Evolutionary conservation across 148 eudicot species (phyloP).

Genomic region (Dianthus caryophyllus): DNA sequence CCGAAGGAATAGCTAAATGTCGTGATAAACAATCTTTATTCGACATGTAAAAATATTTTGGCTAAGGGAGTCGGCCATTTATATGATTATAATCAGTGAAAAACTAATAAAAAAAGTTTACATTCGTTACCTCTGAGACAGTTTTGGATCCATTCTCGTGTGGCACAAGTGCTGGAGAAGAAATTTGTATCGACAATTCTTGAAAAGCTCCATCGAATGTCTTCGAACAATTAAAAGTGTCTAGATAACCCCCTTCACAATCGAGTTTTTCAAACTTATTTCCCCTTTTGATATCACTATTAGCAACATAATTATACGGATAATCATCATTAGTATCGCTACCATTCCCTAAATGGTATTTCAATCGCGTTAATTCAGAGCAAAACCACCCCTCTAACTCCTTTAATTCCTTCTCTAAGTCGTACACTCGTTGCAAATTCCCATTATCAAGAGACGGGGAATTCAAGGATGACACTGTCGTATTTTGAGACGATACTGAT

Average conservation of each 20-base stretch:
- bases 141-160: constrained; percentile 14
- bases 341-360: constrained; percentile 13
- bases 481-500: neutral
- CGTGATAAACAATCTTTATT: no score
- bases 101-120: no score
- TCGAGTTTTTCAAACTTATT: constrained; percentile 21
- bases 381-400: constrained; percentile 27
- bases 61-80: no score
- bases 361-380: constrained; percentile 18
- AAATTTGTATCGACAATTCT: constrained; percentile 21
- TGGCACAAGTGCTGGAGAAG: constrained; percentile 26
- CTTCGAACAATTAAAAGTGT: constrained; percentile 13
- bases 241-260: constrained; percentile 14
- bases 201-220: neutral
- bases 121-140: constrained; percentile 19
- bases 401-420: constrained; percentile 21
- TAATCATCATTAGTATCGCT: neutral
- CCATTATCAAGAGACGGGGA: neutral
- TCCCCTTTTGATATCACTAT: neutral
- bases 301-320: neutral
- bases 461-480: neutral
- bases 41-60: no score
- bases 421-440: constrained; percentile 14
- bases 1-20: no score
- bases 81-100: no score